Base-by-base conservation (phyloP, 768 basidiomycete genomes). In the Scleroderma bovista region DNA sequence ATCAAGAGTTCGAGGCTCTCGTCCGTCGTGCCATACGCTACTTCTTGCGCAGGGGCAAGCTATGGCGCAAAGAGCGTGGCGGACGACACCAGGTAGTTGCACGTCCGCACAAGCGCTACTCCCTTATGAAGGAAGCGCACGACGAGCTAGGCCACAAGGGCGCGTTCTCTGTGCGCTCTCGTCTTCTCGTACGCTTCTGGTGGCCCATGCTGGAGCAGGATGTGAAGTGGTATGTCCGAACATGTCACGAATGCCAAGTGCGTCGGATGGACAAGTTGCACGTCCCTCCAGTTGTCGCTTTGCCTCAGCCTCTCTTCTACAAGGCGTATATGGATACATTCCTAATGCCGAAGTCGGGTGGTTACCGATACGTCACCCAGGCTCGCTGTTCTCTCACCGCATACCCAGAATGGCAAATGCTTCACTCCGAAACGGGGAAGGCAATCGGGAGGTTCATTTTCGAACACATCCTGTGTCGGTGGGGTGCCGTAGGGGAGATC, bases 221-320 rank as follows among this genome's bases (percentile, higher is more conserved):
- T 1, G 6, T 51, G 5, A 29, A 31, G 10, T 51, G 44, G 46
- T 57, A 40, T 13, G 64, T 75, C 29, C 58, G 61, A 20, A 65
- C 20, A 38, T 50, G 72, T 69, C 2, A 74, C 70, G 69, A 51
- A 69, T n/a, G 56, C 51, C 8, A 65, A 62, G 15, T 69, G 55
- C 3, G 59, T 61, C 44, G 37, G 55, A 17, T 40, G 15, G 69
- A 69, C 8, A 42, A 36, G 10, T 6, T 59, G 1, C 45, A 45
- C 17, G 55, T 63, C 15, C 62, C 51, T 0, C 58, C 52, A 2
- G 53, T 46, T 0, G 41, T 61, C 2, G 26, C 48, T 0, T 5
- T 34, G 0, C 38, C 59, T 1, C 46, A 48, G 3, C 47, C 51
- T 1, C 41, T 61, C 0, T 63, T 63, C 17, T 46, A 32, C 13